A percentile compares a stretch with the other conserved stretches of the same genome.
phyloP scores from a whole-genome alignment of 768 basidiomycete genomes.

The Vararia minispora region DNA sequence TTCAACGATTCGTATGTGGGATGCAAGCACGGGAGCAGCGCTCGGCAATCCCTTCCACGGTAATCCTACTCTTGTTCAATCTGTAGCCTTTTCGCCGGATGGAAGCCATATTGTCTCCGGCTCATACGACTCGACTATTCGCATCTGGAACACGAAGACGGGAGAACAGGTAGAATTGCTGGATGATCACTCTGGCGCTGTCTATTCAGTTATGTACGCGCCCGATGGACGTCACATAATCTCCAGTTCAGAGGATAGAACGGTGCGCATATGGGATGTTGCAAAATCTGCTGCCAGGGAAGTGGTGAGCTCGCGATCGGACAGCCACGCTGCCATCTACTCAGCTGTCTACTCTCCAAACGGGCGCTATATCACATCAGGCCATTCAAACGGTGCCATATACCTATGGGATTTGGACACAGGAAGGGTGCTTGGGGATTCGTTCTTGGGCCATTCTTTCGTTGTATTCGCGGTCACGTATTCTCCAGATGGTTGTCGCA shows the following conservation, averaged over 20 bases:
- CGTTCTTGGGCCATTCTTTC: neutral
- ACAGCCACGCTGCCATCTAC: neutral
- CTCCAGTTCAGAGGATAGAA: slow-evolving; percentile 3
- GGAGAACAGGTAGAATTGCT: neutral
- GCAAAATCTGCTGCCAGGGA: neutral
- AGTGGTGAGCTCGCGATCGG: neutral
- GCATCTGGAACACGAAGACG: neutral
- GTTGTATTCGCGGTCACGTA: neutral
- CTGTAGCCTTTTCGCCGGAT: slow-evolving; percentile 7
- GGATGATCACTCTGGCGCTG: neutral
- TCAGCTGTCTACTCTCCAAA: slow-evolving; percentile 1
- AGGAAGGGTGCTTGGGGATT: neutral
- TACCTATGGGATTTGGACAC: slow-evolving; percentile 4
- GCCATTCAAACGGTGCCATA: neutral
- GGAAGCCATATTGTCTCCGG: slow-evolving; percentile 1
- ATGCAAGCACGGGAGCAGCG: neutral
- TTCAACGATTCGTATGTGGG: slow-evolving; percentile 7
- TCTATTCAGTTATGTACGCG: slow-evolving; percentile 1
- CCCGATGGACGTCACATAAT: slow-evolving; percentile 2
- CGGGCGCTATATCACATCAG: slow-evolving; percentile 1
- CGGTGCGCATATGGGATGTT: neutral
- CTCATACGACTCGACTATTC: slow-evolving; percentile 2
- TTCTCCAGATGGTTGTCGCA: neutral
- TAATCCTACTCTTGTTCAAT: neutral
- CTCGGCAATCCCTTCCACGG: neutral